Evolutionary conservation across 1,284 basidiomycete species (phyloP), one percentile per base, ranked within the genome.

Genomic region (Pseudozyma hubeiensis): DNA sequence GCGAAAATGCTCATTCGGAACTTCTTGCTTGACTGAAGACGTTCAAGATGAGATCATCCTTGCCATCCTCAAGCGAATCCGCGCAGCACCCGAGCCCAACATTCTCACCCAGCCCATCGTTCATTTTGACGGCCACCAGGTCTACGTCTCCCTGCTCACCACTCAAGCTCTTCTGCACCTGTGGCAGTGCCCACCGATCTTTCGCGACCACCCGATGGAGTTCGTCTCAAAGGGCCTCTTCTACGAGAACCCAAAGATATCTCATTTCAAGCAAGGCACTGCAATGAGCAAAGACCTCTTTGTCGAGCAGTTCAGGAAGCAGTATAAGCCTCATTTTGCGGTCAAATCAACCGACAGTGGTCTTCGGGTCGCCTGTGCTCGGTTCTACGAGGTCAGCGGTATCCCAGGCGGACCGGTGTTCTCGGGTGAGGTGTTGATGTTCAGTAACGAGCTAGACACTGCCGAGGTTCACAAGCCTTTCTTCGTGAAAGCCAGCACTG

Each of bases 181-280:
- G 33, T 44, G 29, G 29, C 8, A 37, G 35, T 37, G 10, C 2
- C 35, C 35, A 37, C 35, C 35, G 8, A 14, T 37, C 35, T 37
- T 37, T 37, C 35, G 35, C 35, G 35, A 14, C 8, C 8, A 37
- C 14, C 40, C 40, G 40, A 44, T 53, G 40, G 6, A 43, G 16
- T 30, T 55, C 16, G 34, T 47, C 7, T 55, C 53, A 44, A 54
- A 54, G 34, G 43, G 53, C 19, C 44, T 54, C 11, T 54, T 33
- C 31, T 46, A 46, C 43, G 19, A 34, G 11, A 24, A 54, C 8
- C 53, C 44, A 13, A 34, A 17, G 44, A 6, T 37, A 7, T 47
- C 53, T 1, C 19, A 11, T 2, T 46, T 55, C 45, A 39, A 16
- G 9, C 16, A 47, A 14, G 45, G 53, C 5, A 17, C n/a, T 2